Evolutionary conservation across 2,329 filamentous ascomycete species (phyloP).

Genomic region (Apiospora marii): DNA sequence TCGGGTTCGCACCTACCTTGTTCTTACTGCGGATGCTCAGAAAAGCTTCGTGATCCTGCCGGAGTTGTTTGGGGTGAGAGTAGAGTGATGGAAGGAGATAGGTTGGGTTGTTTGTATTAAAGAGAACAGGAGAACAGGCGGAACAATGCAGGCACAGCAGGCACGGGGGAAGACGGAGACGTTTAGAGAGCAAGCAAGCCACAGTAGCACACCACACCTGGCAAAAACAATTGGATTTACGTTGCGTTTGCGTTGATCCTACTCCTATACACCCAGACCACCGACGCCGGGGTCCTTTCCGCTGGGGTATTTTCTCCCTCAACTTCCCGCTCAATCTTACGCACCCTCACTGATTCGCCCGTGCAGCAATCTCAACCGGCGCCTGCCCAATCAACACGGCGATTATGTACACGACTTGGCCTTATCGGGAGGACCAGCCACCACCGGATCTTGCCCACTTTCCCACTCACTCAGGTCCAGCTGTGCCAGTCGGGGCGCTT

Average conservation of each 20-base stretch:
- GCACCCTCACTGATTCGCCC: slow-evolving; percentile 5
- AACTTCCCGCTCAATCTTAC: not conserved
- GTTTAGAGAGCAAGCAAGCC: slow-evolving; percentile 14
- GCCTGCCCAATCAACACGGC: slow-evolving; percentile 6
- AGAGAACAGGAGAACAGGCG: not conserved
- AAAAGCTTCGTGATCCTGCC: slow-evolving; percentile 15
- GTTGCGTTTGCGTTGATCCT: not conserved
- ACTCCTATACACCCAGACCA: not conserved
- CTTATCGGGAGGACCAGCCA: not conserved
- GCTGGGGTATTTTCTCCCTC: not conserved
- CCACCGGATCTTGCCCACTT: slow-evolving; percentile 16
- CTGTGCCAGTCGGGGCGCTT: not conserved
- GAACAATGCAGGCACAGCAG: not conserved
- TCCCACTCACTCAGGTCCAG: slow-evolving; percentile 12
- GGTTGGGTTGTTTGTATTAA: not conserved
- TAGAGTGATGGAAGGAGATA: not conserved
- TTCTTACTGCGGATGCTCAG: slow-evolving; percentile 12
- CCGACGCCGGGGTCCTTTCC: slow-evolving; percentile 9
- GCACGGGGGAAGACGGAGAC: not conserved
- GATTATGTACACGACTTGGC: slow-evolving; percentile 4
- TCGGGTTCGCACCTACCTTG: not conserved
- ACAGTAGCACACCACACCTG: not conserved
- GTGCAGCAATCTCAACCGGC: slow-evolving; percentile 1
- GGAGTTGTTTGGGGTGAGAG: not conserved
- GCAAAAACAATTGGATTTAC: not conserved